A percentile compares a stretch with the other conserved stretches of the same genome.
These are phyloP conservation scores for Fusarium sp. DNA, from an alignment of 2,329 filamentous ascomycete genomes.

Conservation along the genomic window DNA sequence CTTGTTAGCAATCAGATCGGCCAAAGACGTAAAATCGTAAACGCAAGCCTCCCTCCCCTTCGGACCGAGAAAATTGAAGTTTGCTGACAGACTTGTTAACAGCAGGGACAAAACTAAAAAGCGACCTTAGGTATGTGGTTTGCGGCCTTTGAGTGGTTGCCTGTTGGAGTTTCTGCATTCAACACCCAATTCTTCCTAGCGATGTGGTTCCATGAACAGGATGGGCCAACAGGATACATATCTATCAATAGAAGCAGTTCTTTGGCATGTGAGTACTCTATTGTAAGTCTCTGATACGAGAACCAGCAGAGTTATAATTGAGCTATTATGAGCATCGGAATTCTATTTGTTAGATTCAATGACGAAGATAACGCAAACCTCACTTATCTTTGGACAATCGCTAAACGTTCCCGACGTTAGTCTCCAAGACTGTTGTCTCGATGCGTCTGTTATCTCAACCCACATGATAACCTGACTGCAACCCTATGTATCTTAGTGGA, in stretches of 20 bases:
- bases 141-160: conserved; percentile 24
- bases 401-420: neutral
- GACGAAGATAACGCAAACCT: neutral
- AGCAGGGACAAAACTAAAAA: conserved; percentile 24
- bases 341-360: conserved; percentile 2
- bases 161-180: conserved; percentile 32
- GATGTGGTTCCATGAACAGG: conserved; percentile 15
- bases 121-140: conserved; percentile 13
- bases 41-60: conserved; percentile 9
- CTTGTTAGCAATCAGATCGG: conserved; percentile 20
- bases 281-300: conserved; percentile 1
- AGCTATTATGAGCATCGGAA: conserved; percentile 11
- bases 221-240: conserved; percentile 7
- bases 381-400: neutral
- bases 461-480: conserved; percentile 8
- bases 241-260: conserved; percentile 14
- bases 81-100: conserved; percentile 7
- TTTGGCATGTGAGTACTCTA: conserved; percentile 37
- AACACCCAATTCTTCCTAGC: conserved; percentile 34
- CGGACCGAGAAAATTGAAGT: conserved; percentile 26
- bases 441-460: conserved; percentile 19
- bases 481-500: conserved; percentile 19
- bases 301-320: conserved; percentile 3
- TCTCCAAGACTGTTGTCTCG: conserved; percentile 2
- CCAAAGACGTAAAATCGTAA: conserved; percentile 2